Evolutionary conservation across 352 stramenopile genomes (phyloP).

Genomic region (Phytophthora ramorum): DNA sequence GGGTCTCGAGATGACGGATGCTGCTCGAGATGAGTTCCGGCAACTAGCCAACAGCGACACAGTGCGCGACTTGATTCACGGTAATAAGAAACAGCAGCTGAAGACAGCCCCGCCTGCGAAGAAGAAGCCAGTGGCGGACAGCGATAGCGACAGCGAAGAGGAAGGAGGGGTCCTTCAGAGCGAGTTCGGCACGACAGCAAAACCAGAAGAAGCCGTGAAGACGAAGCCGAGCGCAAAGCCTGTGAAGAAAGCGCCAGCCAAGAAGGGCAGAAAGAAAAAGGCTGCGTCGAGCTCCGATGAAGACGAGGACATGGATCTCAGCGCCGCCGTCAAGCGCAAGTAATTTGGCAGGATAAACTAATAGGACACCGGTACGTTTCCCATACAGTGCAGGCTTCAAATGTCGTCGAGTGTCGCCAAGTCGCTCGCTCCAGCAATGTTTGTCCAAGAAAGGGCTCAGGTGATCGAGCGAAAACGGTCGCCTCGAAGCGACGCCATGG

Average conservation of each 20-base stretch:
- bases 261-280: conserved; percentile 58
- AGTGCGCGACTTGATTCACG: conserved; percentile 52
- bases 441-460: neutral
- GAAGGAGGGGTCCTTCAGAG: conserved; percentile 77
- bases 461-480: neutral
- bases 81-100: conserved; percentile 31
- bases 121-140: conserved; percentile 38
- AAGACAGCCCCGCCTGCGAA: conserved; percentile 10
- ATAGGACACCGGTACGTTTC: conserved; percentile 36
- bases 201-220: conserved; percentile 17
- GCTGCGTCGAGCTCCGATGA: conserved; percentile 50
- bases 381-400: neutral
- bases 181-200: conserved; percentile 53
- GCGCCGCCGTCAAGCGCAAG: conserved; percentile 81
- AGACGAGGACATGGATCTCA: conserved; percentile 71
- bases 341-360: conserved; percentile 35
- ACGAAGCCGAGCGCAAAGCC: conserved; percentile 18
- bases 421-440: too few species aligned
- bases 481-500: conserved; percentile 28
- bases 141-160: conserved; percentile 78
- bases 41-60: conserved; percentile 61
- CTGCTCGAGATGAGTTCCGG: conserved; percentile 61
- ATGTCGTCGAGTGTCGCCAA: neutral
- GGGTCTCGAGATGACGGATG: conserved; percentile 37
- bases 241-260: conserved; percentile 19